phyloP scores from a whole-genome alignment of 1,284 basidiomycete species.

The Ganoderma meredithae region DNA sequence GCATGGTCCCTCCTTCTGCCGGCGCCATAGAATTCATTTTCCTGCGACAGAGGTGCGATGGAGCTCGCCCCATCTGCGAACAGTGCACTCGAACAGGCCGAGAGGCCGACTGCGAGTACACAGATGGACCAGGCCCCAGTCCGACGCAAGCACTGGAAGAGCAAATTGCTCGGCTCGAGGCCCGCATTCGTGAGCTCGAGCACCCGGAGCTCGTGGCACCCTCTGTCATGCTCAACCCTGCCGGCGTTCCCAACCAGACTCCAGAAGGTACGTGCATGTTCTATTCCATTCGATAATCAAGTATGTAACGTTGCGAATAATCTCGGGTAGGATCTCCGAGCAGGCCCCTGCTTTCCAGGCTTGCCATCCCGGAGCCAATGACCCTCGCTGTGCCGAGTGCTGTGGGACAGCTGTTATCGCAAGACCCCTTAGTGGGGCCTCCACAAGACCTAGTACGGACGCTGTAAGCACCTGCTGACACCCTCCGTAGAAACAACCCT shows the following conservation, averaged over 20 bases:
- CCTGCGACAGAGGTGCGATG: constrained; percentile 40
- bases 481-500: not conserved
- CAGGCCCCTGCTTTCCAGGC: constrained; percentile 21
- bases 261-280: constrained; percentile 19
- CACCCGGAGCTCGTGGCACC: constrained; percentile 33
- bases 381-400: constrained; percentile 15
- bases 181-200: constrained; percentile 41
- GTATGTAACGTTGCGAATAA: not conserved
- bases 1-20: constrained; percentile 8
- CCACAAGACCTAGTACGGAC: constrained; percentile 31
- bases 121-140: constrained; percentile 41
- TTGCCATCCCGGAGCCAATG: constrained; percentile 16
- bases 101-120: constrained; percentile 44
- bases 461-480: constrained; percentile 29
- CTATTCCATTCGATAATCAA: not conserved
- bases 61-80: constrained; percentile 39
- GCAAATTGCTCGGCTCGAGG: constrained; percentile 39
- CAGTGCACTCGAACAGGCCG: constrained; percentile 42
- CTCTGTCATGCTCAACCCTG: constrained; percentile 31
- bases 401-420: constrained; percentile 16
- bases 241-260: constrained; percentile 6
- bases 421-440: constrained; percentile 29
- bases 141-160: constrained; percentile 43
- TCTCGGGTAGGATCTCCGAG: constrained; percentile 15
- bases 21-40: not conserved